Percentiles rank a stretch among this genome's conserved stretches.
Conservation (phyloP, 306 rosid genomes). For the Acacia acuminata region DNA sequence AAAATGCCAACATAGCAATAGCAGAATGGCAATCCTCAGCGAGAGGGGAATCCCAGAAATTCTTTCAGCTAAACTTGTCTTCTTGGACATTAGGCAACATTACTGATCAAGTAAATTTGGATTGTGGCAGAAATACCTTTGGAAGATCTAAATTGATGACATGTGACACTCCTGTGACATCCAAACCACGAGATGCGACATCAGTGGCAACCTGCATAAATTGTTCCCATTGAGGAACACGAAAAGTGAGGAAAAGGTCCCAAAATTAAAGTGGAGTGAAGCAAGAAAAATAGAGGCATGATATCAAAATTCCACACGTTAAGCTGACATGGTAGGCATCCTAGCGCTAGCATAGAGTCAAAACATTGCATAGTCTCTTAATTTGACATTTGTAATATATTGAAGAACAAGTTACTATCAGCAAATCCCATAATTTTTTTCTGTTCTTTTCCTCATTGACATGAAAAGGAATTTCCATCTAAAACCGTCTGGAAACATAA, state of each 20-base stretch:
- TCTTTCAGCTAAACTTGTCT: slow-evolving; percentile 29
- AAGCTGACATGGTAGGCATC: neutral
- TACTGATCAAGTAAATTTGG: slow-evolving; percentile 20
- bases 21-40: slow-evolving; percentile 41
- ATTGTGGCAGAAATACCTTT: slow-evolving; percentile 55
- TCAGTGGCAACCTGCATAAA: slow-evolving; percentile 80
- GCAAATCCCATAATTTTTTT: neutral
- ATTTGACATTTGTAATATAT: neutral
- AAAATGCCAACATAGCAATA: slow-evolving; percentile 45
- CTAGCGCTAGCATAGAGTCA: slow-evolving; percentile 10
- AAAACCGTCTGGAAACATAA: too few relatives aligned
- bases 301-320: slow-evolving; percentile 9
- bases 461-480: too few relatives aligned
- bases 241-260: neutral
- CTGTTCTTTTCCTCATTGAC: slow-evolving; percentile 9
- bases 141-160: slow-evolving; percentile 93
- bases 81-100: slow-evolving; percentile 27
- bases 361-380: neutral
- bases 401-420: neutral
- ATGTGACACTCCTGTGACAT: slow-evolving; percentile 89
- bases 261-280: neutral
- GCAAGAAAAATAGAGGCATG: slow-evolving; percentile 7
- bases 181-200: slow-evolving; percentile 93
- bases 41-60: slow-evolving; percentile 11
- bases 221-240: slow-evolving; percentile 23